Conservation (phyloP, 306 rosid species). For the Castanopsis chinensis region DNA sequence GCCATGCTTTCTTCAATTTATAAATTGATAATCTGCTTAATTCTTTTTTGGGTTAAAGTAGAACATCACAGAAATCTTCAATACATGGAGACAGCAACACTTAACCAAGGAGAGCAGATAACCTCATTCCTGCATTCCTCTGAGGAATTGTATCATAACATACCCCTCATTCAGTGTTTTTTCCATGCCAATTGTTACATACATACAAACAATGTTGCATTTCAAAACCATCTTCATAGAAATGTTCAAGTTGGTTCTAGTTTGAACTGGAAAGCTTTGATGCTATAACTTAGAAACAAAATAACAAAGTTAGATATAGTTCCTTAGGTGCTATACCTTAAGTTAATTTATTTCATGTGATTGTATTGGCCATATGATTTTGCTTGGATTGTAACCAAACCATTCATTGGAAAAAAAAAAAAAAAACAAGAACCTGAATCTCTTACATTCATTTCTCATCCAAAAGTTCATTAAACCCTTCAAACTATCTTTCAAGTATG, state of each 20-base stretch:
- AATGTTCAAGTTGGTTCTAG: background rate
- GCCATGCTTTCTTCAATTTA: background rate
- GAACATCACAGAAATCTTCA: background rate
- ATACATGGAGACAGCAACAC: background rate
- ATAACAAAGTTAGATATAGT: background rate
- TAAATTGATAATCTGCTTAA: background rate
- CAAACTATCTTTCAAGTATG: background rate
- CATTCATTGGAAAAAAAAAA: background rate
- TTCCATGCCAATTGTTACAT: background rate
- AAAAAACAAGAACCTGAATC: background rate
- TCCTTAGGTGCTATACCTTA: too few species aligned
- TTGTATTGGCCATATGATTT: background rate
- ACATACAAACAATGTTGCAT: background rate
- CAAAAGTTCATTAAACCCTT: background rate
- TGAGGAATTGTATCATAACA: background rate
- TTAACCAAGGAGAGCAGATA: too few species aligned
- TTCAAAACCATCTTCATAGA: background rate
- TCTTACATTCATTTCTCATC: background rate
- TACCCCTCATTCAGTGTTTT: background rate
- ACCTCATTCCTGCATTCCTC: background rate
- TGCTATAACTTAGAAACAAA: background rate
- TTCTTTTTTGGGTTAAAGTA: background rate
- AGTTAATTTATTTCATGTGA: too few species aligned
- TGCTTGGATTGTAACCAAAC: background rate
- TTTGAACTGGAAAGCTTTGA: background rate